phyloP scores from a whole-genome alignment of 2,329 filamentous ascomycete genomes.

The Cordyceps militaris region DNA sequence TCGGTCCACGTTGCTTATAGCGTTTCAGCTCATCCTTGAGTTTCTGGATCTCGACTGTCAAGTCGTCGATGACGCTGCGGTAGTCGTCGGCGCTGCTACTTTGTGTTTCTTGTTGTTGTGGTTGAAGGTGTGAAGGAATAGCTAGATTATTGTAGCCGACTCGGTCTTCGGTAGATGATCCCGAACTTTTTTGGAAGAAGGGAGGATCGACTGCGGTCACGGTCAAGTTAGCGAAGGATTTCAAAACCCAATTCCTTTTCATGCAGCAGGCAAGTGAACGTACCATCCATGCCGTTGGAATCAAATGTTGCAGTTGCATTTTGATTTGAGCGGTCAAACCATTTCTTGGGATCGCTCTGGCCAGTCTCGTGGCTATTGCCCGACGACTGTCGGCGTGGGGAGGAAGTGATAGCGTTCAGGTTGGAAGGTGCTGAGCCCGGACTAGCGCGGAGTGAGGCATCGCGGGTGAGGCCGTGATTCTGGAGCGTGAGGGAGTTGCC shows the following conservation, averaged over 20 bases:
- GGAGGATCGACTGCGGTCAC: conserved; percentile 40
- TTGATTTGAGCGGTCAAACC: conserved; percentile 49
- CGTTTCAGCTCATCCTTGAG: conserved; percentile 66
- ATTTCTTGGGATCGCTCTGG: conserved; percentile 43
- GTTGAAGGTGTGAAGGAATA: conserved; percentile 23
- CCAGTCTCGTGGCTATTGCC: conserved; percentile 43
- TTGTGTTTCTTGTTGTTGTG: conserved; percentile 25
- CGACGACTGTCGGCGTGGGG: conserved; percentile 35
- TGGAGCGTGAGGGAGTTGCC: conserved; percentile 41
- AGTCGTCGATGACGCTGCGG: conserved; percentile 76
- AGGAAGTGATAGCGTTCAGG: conserved; percentile 16
- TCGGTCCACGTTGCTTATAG: conserved; percentile 60
- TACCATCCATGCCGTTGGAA: conserved; percentile 41
- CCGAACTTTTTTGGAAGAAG: conserved; percentile 47
- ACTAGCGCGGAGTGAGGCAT: conserved; percentile 29
- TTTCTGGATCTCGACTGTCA: conserved; percentile 77
- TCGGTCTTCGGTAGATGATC: conserved; percentile 43
- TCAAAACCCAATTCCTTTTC: not conserved
- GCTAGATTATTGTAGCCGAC: conserved; percentile 20
- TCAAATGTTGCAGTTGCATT: conserved; percentile 39
- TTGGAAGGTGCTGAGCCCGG: conserved; percentile 20
- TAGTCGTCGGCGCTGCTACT: conserved; percentile 67
- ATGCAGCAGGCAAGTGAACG: conserved; percentile 4
- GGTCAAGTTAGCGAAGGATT: not conserved
- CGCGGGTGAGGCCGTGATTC: conserved; percentile 38